These are phyloP conservation scores for Dissophora ornata DNA, from an alignment of 192 early-diverging fungal species.

Conservation along the genomic window DNA sequence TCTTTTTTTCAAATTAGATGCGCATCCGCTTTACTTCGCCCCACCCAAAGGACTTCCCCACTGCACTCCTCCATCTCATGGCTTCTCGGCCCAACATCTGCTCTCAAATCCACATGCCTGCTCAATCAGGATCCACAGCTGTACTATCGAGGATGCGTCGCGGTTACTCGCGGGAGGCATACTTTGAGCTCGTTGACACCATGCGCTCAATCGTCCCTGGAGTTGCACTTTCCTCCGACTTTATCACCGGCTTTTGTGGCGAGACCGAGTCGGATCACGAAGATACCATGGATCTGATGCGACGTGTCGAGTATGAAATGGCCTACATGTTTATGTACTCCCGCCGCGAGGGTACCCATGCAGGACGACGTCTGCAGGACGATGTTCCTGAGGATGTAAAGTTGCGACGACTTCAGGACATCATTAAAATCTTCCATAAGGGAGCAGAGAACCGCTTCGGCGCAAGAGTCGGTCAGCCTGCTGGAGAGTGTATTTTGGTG, in stretches of 20 bases:
- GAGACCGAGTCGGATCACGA: constrained; percentile 79
- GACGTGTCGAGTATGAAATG: constrained; percentile 73
- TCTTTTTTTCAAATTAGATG: constrained; percentile 55
- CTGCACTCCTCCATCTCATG: constrained; percentile 75
- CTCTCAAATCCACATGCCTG: constrained; percentile 78
- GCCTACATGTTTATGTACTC: constrained; percentile 88
- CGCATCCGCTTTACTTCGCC: constrained; percentile 83
- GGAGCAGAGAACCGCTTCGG: constrained; percentile 59
- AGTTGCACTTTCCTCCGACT: constrained; percentile 78
- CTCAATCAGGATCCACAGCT: constrained; percentile 75
- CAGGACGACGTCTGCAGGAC: constrained; percentile 72
- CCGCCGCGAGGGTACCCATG: constrained; percentile 80
- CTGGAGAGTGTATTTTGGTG: constrained; percentile 53
- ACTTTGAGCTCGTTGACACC: constrained; percentile 70
- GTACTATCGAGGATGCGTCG: constrained; percentile 79
- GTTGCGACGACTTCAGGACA: constrained; percentile 69
- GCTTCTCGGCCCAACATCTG: constrained; percentile 76
- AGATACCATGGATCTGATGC: constrained; percentile 76
- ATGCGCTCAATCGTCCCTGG: constrained; percentile 77
- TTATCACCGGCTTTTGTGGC: constrained; percentile 83
- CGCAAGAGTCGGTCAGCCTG: constrained; percentile 18
- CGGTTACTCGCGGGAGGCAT: constrained; percentile 79
- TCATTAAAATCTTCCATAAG: constrained; percentile 72
- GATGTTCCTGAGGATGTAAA: constrained; percentile 76
- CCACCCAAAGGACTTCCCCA: constrained; percentile 85